Conservation (phyloP, 352 stramenopile species). For the Pythium brassicae region DNA sequence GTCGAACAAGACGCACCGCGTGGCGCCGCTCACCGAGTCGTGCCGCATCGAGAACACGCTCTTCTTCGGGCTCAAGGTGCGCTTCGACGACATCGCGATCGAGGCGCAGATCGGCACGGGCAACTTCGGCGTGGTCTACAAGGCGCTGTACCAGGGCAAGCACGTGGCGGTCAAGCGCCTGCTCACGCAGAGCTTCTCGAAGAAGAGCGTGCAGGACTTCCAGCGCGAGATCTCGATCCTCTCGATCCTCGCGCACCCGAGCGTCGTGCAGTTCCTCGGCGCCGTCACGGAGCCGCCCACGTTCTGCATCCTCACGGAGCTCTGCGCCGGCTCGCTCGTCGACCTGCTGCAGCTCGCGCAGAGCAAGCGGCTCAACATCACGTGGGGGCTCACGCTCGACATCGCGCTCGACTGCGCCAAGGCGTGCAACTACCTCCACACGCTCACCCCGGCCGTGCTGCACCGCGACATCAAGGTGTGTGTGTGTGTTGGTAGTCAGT, state of each 20-base stretch:
- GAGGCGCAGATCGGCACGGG: constrained; percentile 62
- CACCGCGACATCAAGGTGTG: constrained; percentile 71
- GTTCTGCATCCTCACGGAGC: constrained; percentile 70
- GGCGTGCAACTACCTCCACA: constrained; percentile 63
- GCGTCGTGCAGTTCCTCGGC: constrained; percentile 81
- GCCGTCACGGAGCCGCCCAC: constrained; percentile 63
- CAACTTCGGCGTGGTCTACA: constrained; percentile 81
- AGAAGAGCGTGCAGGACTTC: constrained; percentile 66
- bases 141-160: constrained; percentile 71
- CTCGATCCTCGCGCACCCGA: constrained; percentile 67
- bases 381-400: constrained; percentile 66
- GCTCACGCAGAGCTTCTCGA: constrained; percentile 44
- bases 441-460: constrained; percentile 51
- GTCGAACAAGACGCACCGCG: constrained; percentile 59
- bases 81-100: constrained; percentile 62
- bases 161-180: constrained; percentile 68
- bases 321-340: constrained; percentile 62
- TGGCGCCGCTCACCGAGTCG: constrained; percentile 55
- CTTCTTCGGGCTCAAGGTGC: constrained; percentile 68
- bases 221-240: constrained; percentile 83
- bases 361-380: constrained; percentile 63
- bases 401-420: constrained; percentile 64
- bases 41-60: constrained; percentile 44
- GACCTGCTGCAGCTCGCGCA: constrained; percentile 68
- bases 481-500: neutral